These are phyloP conservation scores for Phoma sp. DNA, from an alignment of 2,329 filamentous ascomycete genomes.

Conservation along the genomic window DNA sequence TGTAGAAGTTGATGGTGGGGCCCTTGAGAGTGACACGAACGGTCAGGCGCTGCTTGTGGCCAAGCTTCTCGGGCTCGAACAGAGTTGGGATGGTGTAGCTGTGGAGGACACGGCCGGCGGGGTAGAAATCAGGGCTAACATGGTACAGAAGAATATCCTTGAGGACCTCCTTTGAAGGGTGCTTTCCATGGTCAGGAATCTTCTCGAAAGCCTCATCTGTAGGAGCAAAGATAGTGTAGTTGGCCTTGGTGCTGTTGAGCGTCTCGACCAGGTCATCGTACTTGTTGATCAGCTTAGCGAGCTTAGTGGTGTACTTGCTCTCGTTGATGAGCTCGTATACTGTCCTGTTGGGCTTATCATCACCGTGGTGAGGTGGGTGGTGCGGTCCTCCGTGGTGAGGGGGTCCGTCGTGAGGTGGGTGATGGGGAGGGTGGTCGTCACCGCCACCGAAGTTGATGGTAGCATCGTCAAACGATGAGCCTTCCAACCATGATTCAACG, in stretches of 20 bases:
- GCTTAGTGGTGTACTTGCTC: slow-evolving; percentile 77
- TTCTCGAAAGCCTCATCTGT: slow-evolving; percentile 77
- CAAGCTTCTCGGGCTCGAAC: slow-evolving; percentile 63
- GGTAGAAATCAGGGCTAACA: slow-evolving; percentile 70
- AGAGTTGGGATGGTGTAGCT: slow-evolving; percentile 78
- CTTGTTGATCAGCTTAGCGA: slow-evolving; percentile 76
- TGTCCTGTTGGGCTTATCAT: slow-evolving; percentile 67
- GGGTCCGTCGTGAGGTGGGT: slow-evolving; percentile 21
- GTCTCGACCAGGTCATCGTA: slow-evolving; percentile 73
- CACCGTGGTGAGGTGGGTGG: slow-evolving; percentile 47
- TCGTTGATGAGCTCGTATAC: slow-evolving; percentile 80
- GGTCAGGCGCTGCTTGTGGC: slow-evolving; percentile 71
- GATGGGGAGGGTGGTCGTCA: slow-evolving; percentile 41
- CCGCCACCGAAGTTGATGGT: slow-evolving; percentile 46
- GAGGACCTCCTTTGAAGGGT: slow-evolving; percentile 73
- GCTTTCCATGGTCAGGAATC: slow-evolving; percentile 61
- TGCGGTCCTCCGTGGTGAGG: slow-evolving; percentile 36
- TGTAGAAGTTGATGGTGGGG: slow-evolving; percentile 78
- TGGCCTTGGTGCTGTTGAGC: slow-evolving; percentile 75
- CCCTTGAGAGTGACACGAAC: slow-evolving; percentile 69
- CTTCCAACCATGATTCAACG: slow-evolving; percentile 56
- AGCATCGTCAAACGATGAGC: slow-evolving; percentile 42
- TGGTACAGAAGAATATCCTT: slow-evolving; percentile 78
- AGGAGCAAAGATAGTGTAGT: slow-evolving; percentile 84
- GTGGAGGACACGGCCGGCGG: slow-evolving; percentile 68